Conservation (phyloP, 169 alveolate genomes). For the Babesia microti region DNA sequence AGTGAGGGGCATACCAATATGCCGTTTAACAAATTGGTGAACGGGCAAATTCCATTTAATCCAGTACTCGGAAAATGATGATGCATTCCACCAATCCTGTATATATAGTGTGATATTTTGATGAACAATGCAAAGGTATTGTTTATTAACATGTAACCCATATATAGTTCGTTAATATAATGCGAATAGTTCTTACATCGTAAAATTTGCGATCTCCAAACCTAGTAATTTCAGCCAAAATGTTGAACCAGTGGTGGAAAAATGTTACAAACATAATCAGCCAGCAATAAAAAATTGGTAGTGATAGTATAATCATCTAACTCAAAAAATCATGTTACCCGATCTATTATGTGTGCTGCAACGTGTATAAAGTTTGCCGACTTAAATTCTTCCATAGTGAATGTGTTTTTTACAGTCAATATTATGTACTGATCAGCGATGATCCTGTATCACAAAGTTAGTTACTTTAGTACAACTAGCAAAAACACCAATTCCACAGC, state of each 20-base stretch:
- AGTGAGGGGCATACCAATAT: constrained; percentile 81
- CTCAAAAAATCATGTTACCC: constrained; percentile 19
- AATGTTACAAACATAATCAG: constrained; percentile 73
- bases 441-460: constrained; percentile 34
- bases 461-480: constrained; percentile 47
- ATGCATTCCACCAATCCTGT: constrained; percentile 89
- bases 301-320: constrained; percentile 72
- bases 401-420: constrained; percentile 72
- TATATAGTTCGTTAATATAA: not conserved
- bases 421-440: constrained; percentile 75
- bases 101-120: constrained; percentile 1
- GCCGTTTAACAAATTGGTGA: constrained; percentile 82
- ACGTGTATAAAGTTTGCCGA: constrained; percentile 48
- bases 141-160: not conserved
- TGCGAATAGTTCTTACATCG: constrained; percentile 34
- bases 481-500: constrained; percentile 46
- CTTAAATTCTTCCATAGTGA: constrained; percentile 66
- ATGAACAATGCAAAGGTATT: not conserved
- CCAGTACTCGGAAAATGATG: constrained; percentile 83
- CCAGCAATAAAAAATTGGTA: constrained; percentile 87
- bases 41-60: constrained; percentile 89
- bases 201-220: constrained; percentile 88
- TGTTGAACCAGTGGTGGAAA: constrained; percentile 84
- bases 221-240: constrained; percentile 83
- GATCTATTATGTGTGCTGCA: constrained; percentile 39